These are phyloP conservation scores for Fusarium aywerte DNA, from an alignment of 2,329 filamentous ascomycete genomes.

Conservation along the genomic window DNA sequence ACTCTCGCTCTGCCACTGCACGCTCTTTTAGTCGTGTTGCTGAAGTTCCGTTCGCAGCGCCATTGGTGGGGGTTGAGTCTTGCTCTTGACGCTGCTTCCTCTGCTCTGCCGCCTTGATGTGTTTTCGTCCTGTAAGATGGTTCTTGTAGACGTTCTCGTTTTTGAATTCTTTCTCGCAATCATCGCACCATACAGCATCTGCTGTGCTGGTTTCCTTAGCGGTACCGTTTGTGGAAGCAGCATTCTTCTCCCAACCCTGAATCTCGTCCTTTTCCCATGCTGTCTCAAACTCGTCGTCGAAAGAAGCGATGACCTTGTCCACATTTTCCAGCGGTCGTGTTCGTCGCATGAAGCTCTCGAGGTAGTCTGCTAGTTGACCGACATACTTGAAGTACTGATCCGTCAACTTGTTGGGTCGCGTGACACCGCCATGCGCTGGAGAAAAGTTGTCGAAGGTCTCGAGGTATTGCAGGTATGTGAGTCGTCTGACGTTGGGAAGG, in stretches of 20 bases:
- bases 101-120: conserved; percentile 82
- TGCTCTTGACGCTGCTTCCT: conserved; percentile 62
- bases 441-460: conserved; percentile 90
- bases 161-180: conserved; percentile 94
- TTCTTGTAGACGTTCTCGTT: conserved; percentile 94
- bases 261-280: conserved; percentile 85
- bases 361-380: conserved; percentile 79
- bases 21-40: conserved; percentile 81
- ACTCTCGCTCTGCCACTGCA: conserved; percentile 89
- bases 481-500: conserved; percentile 83
- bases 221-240: conserved; percentile 49
- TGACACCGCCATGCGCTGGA: conserved; percentile 77
- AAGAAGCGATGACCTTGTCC: conserved; percentile 77
- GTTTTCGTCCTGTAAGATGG: conserved; percentile 91
- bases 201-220: conserved; percentile 50
- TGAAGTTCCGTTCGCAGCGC: conserved; percentile 47
- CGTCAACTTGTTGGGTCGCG: conserved; percentile 84
- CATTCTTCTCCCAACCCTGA: conserved; percentile 78
- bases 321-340: conserved; percentile 88
- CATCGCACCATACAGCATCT: conserved; percentile 86
- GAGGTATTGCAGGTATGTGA: conserved; percentile 92
- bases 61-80: conserved; percentile 50
- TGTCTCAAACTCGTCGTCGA: conserved; percentile 85
- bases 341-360: conserved; percentile 87
- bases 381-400: conserved; percentile 94